Conservation (phyloP, 495 filamentous ascomycete genomes). For the Entonaema liquescens region DNA sequence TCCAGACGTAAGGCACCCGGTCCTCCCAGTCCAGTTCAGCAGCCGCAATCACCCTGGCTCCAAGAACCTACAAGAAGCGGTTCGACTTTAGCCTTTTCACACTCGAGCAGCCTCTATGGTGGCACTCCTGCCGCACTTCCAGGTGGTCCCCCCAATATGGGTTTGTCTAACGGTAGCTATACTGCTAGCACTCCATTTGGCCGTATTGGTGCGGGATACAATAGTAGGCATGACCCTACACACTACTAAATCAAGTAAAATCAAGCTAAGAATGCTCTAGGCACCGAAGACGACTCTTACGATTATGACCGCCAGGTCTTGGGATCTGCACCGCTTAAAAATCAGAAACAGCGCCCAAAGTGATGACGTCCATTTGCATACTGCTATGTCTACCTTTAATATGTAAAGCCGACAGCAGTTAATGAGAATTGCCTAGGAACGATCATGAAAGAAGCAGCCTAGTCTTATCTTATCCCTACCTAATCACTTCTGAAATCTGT, state of each 20-base stretch:
- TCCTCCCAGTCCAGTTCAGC: conserved; percentile 23
- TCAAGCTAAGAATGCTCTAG: conserved; percentile 21
- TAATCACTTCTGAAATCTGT: neutral
- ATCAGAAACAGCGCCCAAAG: conserved; percentile 34
- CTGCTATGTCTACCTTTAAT: neutral
- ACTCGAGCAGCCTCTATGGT: conserved; percentile 49
- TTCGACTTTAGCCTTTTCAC: conserved; percentile 46
- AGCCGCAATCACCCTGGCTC: conserved; percentile 22
- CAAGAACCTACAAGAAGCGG: conserved; percentile 9
- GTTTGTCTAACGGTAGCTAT: conserved; percentile 39
- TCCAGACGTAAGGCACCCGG: conserved; percentile 7
- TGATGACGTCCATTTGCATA: conserved; percentile 9
- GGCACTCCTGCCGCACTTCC: conserved; percentile 38
- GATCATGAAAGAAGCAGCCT: neutral
- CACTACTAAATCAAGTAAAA: conserved; percentile 42
- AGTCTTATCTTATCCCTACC: neutral
- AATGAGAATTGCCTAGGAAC: neutral
- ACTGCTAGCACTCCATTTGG: conserved; percentile 38
- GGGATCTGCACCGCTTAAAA: conserved; percentile 31
- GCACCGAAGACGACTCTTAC: conserved; percentile 25
- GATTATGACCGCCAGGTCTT: conserved; percentile 35
- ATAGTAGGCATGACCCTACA: conserved; percentile 32
- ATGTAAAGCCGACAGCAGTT: neutral
- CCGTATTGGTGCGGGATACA: conserved; percentile 30
- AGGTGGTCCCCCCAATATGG: conserved; percentile 19